Evolutionary conservation across 176 grass and related monocot species (phyloP), one percentile per base, ranked within the genome.

Genomic region (Urochloa ruziziensis): DNA sequence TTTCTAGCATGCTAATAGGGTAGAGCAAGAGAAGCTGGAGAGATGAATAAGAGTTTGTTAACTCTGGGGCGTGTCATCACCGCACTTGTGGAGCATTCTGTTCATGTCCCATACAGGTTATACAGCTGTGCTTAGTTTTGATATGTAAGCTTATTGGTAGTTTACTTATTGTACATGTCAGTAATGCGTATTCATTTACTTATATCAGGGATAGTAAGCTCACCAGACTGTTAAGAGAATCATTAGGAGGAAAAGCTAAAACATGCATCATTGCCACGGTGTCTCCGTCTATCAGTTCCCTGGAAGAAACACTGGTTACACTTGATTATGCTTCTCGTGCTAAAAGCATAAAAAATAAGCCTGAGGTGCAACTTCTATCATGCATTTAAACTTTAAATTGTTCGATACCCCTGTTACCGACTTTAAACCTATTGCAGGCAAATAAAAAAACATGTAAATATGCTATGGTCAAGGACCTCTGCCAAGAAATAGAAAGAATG

Each of bases 231-330:
- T 85, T 97, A 80, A 94, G 92, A 76, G 94, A 97, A 88, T 97
- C 94, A 40, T 94, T 97, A 73, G 94, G 94, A 62, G 94, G 94
- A 58, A 97, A 94, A 86, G 90, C 94, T 73, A 97, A 97, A 88
- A 97, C 94, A 63, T 97, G 94, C 72, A 88, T 97, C 66, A 94
- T 97, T 82, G 94, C 94, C 76, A 97, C 94, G 21, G 84, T 97
- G 51, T 94, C 94, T 89, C 92, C 94, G 67, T 90, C 91, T 57
- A 43, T 77, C 80, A 66, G 85, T 59, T 97, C 67, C 61, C 72
- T 97, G 77, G 94, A 97, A 73, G 94, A 97, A 86, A 97, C 94
- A 61, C 62, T 92, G 70, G 85, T 89, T 40, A 97, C 94, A 70
- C 92, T 97, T 89, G 94, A 97, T 86, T 97, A 97, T 70, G 94